Evolutionary conservation across 345 rosid species (phyloP), one percentile per base, ranked within the genome.

Genomic region (Erodium maritimum): DNA sequence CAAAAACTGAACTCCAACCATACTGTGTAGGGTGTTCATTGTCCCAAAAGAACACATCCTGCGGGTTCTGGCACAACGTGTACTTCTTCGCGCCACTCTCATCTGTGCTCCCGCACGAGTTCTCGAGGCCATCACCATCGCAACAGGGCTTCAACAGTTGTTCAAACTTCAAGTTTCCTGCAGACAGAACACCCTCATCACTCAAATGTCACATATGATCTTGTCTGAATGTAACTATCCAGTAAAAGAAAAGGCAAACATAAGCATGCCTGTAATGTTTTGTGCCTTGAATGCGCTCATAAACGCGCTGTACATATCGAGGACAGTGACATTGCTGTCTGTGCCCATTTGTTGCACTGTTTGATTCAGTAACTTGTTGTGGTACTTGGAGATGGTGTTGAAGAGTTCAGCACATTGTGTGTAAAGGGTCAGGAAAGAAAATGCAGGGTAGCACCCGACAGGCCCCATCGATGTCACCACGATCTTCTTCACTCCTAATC

Each of bases 31-130:
- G 82, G 20, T 82, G 88, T 0, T 73, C 33, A 21, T 22, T 20
- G 65, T 82, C 88, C 81, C 85, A 80, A 50, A 75, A 82, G 59
- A 82, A 57, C 1, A 78, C 69, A 9, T 20, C 29, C 61, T 74
- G 60, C 0, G 83, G 78, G 14, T 80, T 58, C 9, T 62, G n/a
- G 64, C 85, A 83, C 0, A 76, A 51, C 19, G 6, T 46, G 29
- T 76, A 78, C 64, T 51, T 72, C 67, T 70, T 73, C 21, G 57
- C 60, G 51, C 80, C 80, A 53, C 52, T 70, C 13, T 52, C 33
- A 18, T 70, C 81, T 3, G 67, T 17, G 56, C 61, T 62, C n/a
- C 81, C 88, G 25, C 84, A 75, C 0, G 34, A 56, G 21, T 73
- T 17, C 2, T 37, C 66, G 19, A 56, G 54, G 16, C 18, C 24